Evolutionary conservation across 345 rosid genomes (phyloP).

Genomic region (Clausena lansium): DNA sequence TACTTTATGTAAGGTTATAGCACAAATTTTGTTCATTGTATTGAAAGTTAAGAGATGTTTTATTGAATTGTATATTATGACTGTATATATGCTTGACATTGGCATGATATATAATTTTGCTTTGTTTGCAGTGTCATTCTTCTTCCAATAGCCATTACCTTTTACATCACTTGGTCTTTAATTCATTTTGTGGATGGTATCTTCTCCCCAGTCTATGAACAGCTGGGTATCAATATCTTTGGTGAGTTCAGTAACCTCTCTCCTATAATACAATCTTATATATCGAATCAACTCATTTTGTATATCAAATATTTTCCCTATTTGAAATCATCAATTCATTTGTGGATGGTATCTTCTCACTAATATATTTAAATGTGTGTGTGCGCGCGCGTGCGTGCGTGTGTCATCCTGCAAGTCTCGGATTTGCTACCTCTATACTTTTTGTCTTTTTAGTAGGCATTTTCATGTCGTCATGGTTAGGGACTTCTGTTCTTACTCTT

Average conservation of each 20-base stretch:
- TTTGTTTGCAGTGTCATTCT: constrained; percentile 49
- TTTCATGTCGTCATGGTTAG: constrained; percentile 66
- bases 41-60: too few species aligned
- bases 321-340: constrained; percentile 17
- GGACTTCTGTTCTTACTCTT: constrained; percentile 45
- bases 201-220: constrained; percentile 58
- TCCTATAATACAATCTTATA: too few species aligned
- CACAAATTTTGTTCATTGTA: neutral
- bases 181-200: constrained; percentile 57
- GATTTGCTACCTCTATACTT: constrained; percentile 47
- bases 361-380: too few species aligned
- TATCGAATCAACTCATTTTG: too few species aligned
- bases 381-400: too few species aligned
- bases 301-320: too few species aligned
- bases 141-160: constrained; percentile 54
- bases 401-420: constrained; percentile 38
- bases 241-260: constrained; percentile 31
- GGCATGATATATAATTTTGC: neutral
- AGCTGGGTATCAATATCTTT: constrained; percentile 51
- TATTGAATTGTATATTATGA: too few species aligned
- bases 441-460: constrained; percentile 53
- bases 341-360: too few species aligned
- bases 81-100: too few species aligned
- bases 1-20: too few species aligned
- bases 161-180: constrained; percentile 57